Conservation (phyloP, 1,284 basidiomycete species). For the Marasmius oreades region DNA sequence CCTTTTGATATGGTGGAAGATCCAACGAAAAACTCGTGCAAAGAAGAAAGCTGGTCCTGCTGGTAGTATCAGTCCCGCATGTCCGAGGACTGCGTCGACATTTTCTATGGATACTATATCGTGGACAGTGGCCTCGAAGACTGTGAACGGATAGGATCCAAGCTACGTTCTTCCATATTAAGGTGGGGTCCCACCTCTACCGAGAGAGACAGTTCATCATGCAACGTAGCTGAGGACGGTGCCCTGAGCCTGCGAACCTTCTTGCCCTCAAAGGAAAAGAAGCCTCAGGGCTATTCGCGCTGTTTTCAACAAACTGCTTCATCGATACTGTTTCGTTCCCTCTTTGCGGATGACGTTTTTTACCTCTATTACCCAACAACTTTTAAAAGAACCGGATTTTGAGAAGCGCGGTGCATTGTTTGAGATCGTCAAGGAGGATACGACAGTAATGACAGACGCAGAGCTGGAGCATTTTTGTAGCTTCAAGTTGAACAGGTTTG, state of each 20-base stretch:
- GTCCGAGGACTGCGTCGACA: slow-evolving; percentile 86
- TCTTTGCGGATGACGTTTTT: slow-evolving; percentile 81
- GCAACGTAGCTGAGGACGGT: slow-evolving; percentile 52
- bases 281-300: slow-evolving; percentile 52
- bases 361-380: slow-evolving; percentile 72
- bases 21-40: slow-evolving; percentile 72
- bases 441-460: slow-evolving; percentile 93
- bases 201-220: slow-evolving; percentile 30
- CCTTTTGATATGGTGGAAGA: slow-evolving; percentile 83
- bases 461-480: slow-evolving; percentile 70
- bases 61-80: slow-evolving; percentile 89
- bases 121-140: slow-evolving; percentile 88
- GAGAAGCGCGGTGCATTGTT: slow-evolving; percentile 75
- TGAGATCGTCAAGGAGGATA: slow-evolving; percentile 86
- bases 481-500: too few relatives aligned
- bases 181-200: slow-evolving; percentile 63
- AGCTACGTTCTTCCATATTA: slow-evolving; percentile 65
- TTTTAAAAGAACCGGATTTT: slow-evolving; percentile 90
- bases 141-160: slow-evolving; percentile 83
- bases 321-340: slow-evolving; percentile 90
- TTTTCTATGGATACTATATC: slow-evolving; percentile 87
- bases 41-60: slow-evolving; percentile 76
- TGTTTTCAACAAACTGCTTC: slow-evolving; percentile 73
- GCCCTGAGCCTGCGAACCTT: slow-evolving; percentile 53
- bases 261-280: slow-evolving; percentile 38